phyloP scores from a whole-genome alignment of 2,329 filamentous ascomycete genomes.

The Microsporum audouinii region DNA sequence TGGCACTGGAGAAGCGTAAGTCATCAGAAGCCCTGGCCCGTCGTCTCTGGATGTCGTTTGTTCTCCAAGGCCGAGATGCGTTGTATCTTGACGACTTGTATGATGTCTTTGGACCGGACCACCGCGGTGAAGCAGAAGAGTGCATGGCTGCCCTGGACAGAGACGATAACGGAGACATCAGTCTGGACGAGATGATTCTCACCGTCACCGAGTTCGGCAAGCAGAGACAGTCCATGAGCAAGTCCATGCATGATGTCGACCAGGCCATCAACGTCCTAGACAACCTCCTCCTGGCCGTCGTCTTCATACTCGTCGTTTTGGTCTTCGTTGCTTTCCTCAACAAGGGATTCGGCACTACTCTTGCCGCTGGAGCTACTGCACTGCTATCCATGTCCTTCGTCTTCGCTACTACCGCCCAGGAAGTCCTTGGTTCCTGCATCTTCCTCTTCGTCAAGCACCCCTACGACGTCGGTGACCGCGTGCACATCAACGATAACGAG shows the following conservation, averaged over 20 bases:
- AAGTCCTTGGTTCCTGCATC: constrained; percentile 95
- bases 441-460: constrained; percentile 96
- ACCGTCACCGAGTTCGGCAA: constrained; percentile 74
- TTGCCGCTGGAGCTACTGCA: constrained; percentile 82
- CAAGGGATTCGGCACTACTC: constrained; percentile 68
- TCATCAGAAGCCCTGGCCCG: constrained; percentile 87
- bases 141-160: constrained; percentile 70
- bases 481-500: constrained; percentile 59
- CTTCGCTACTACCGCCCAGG: constrained; percentile 81
- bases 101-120: constrained; percentile 71
- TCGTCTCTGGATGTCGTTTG: constrained; percentile 96
- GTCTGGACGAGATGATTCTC: constrained; percentile 86
- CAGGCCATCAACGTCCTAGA: constrained; percentile 88
- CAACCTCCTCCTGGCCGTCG: constrained; percentile 68
- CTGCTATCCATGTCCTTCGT: constrained; percentile 94
- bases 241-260: constrained; percentile 95
- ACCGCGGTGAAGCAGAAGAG: constrained; percentile 70
- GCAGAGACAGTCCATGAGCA: constrained; percentile 75
- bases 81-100: constrained; percentile 70
- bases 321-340: constrained; percentile 88
- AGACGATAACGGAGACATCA: constrained; percentile 88
- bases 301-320: constrained; percentile 68
- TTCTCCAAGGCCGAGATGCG: constrained; percentile 73
- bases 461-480: constrained; percentile 87
- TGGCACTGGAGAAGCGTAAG: constrained; percentile 72